phyloP scores from a whole-genome alignment of 2,329 filamentous ascomycete genomes.

The Plenodomus biglobosus region DNA sequence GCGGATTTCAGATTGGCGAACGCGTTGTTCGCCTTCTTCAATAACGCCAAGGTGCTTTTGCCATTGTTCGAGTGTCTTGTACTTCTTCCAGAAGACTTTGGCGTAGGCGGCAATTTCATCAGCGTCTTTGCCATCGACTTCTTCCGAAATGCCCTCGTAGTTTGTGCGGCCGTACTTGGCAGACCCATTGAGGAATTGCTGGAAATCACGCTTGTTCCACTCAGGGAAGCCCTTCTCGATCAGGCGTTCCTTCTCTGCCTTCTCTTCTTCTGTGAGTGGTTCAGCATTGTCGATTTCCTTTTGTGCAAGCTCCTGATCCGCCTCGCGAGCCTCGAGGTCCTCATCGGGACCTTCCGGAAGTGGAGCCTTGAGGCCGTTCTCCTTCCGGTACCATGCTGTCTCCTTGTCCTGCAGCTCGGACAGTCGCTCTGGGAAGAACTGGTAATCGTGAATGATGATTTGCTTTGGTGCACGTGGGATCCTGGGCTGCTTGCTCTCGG shows the following conservation, averaged over 20 bases:
- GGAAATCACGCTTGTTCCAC: slow-evolving; percentile 97
- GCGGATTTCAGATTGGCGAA: slow-evolving; percentile 86
- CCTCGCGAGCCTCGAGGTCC: slow-evolving; percentile 81
- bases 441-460: slow-evolving; percentile 88
- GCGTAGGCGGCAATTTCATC: slow-evolving; percentile 88
- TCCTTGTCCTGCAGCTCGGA: slow-evolving; percentile 93
- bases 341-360: slow-evolving; percentile 86
- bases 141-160: slow-evolving; percentile 80
- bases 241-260: slow-evolving; percentile 79
- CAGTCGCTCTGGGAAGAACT: slow-evolving; percentile 87
- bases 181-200: slow-evolving; percentile 95
- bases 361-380: slow-evolving; percentile 92
- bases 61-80: slow-evolving; percentile 86
- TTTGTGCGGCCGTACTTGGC: slow-evolving; percentile 88
- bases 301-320: slow-evolving; percentile 84
- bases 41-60: slow-evolving; percentile 86
- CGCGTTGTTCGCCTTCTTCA: slow-evolving; percentile 88
- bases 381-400: slow-evolving; percentile 92
- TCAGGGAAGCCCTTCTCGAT: slow-evolving; percentile 84
- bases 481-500: slow-evolving; percentile 86
- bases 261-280: slow-evolving; percentile 84
- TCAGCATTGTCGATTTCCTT: slow-evolving; percentile 90
- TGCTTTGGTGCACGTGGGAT: slow-evolving; percentile 95
- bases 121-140: slow-evolving; percentile 86
- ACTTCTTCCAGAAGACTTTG: slow-evolving; percentile 94